phyloP scores from a whole-genome alignment of 495 filamentous ascomycete species.

The Talaromyces adpressus region DNA sequence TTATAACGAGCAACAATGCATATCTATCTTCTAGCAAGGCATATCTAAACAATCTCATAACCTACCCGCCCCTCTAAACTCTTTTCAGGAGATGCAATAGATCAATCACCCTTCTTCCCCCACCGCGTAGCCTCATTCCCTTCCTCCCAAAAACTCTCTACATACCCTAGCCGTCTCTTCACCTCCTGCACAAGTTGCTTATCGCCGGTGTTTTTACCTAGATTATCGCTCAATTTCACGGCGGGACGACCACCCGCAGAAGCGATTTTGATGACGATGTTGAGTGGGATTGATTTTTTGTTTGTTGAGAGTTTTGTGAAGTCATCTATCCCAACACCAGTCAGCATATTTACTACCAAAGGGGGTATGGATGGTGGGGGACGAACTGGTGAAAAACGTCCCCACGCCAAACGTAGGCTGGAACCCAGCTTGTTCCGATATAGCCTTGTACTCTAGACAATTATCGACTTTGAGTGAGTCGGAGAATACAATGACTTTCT shows the following conservation, averaged over 20 bases:
- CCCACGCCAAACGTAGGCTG: conserved; percentile 84
- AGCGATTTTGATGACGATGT: conserved; percentile 95
- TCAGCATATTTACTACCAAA: neutral
- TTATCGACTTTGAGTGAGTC: conserved; percentile 88
- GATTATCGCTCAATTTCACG: conserved; percentile 94
- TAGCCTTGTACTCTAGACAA: conserved; percentile 80
- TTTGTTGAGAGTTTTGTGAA: conserved; percentile 59
- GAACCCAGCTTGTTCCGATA: conserved; percentile 74
- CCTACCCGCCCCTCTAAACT: neutral
- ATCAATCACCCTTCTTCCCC: conserved; percentile 35
- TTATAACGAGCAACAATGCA: neutral
- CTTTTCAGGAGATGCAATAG: neutral
- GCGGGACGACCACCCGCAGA: conserved; percentile 76
- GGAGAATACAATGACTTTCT: conserved; percentile 95
- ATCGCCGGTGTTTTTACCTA: conserved; percentile 94
- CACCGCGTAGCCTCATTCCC: conserved; percentile 82
- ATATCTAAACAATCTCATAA: neutral
- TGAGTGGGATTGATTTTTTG: conserved; percentile 85
- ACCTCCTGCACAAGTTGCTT: conserved; percentile 69
- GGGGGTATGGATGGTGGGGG: neutral
- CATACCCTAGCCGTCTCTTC: conserved; percentile 77
- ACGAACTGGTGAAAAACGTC: conserved; percentile 82
- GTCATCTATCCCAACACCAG: conserved; percentile 50
- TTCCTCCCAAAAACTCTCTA: conserved; percentile 72
- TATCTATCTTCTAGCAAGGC: neutral